Evolutionary conservation across 345 rosid species (phyloP), one percentile per base, ranked within the genome.

Genomic region (Aegle marmelos): DNA sequence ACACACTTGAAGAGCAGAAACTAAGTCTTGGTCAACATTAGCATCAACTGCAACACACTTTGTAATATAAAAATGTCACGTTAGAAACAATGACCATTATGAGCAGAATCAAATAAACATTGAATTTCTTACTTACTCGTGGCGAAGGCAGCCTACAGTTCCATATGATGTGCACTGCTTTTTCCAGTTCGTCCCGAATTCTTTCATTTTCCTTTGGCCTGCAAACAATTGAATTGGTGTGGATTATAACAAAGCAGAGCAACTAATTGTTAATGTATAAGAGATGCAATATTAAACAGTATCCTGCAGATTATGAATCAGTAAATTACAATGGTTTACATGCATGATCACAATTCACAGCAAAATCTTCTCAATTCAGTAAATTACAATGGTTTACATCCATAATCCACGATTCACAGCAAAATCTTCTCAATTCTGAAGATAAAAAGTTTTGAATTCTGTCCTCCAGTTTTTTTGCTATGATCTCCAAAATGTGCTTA

Each of bases 1-100:
- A 8, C 91, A 88, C 4, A 91, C 97, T 79, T 89, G 79, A 13
- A 91, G 90, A 78, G 93, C 93, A 78, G 91, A 89, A 62, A 87
- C 94, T 82, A 95, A 81, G 72, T 89, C 89, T 41, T 84, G 85
- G 86, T 88, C 95, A n/a, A 85, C 86, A 28, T 89, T 87, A 76
- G 97, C 95, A 85, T 90, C 97, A 83, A 95, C 83, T 22, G 98
- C 98, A 79, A 95, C 94, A 80, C 98, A 93, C 98, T 91, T 81
- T 37, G 2, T 22, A 59, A 78, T 71, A 73, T 19, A 53, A 41
- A 56, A 67, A 77, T 21, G 6, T 34, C 30, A 69, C 6, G 53
- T 81, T 57, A 81, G 71, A 54, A 68, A 72, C 37, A 83, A 68
- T 2, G 0, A 41, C n/a, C 24, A 45, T 14, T 24, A 13, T 4